These are phyloP conservation scores for Colletotrichum magnum DNA, from an alignment of 2,329 filamentous ascomycete species.

Conservation along the genomic window DNA sequence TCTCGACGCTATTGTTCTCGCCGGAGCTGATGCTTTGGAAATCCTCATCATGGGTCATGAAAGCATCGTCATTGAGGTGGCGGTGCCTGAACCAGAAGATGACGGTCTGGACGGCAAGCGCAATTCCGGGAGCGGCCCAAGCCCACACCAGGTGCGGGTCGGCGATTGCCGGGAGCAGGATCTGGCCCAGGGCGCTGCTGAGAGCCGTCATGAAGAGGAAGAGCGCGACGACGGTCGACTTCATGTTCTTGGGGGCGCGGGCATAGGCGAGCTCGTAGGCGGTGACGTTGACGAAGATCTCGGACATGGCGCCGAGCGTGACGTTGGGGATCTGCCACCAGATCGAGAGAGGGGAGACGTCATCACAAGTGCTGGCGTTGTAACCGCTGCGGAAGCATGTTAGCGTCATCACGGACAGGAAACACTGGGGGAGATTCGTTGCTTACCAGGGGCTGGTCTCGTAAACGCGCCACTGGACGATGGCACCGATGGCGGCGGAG, in stretches of 20 bases:
- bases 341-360: conserved; percentile 61
- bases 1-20: conserved; percentile 21
- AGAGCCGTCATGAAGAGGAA: conserved; percentile 72
- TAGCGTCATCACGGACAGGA: not conserved
- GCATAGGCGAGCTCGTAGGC: conserved; percentile 78
- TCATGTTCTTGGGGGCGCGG: conserved; percentile 77
- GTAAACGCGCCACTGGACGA: conserved; percentile 73
- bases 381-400: conserved; percentile 51
- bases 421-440: not conserved
- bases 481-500: conserved; percentile 68
- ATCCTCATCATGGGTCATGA: conserved; percentile 36
- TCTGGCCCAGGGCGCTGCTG: conserved; percentile 64
- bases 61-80: conserved; percentile 43
- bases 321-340: conserved; percentile 66
- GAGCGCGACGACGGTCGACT: conserved; percentile 69
- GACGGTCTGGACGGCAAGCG: conserved; percentile 44
- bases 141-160: conserved; percentile 53
- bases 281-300: conserved; percentile 74
- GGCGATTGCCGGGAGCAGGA: conserved; percentile 56
- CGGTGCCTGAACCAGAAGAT: conserved; percentile 46
- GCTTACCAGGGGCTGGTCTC: conserved; percentile 62
- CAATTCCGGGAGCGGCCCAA: conserved; percentile 46
- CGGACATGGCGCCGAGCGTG: conserved; percentile 65
- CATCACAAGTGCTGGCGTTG: conserved; percentile 56
- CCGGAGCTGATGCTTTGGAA: conserved; percentile 1